Percentiles rank a stretch among this genome's conserved stretches.
phyloP scores from a whole-genome alignment of 2,329 filamentous ascomycete species.

The Didymella lethalis region DNA sequence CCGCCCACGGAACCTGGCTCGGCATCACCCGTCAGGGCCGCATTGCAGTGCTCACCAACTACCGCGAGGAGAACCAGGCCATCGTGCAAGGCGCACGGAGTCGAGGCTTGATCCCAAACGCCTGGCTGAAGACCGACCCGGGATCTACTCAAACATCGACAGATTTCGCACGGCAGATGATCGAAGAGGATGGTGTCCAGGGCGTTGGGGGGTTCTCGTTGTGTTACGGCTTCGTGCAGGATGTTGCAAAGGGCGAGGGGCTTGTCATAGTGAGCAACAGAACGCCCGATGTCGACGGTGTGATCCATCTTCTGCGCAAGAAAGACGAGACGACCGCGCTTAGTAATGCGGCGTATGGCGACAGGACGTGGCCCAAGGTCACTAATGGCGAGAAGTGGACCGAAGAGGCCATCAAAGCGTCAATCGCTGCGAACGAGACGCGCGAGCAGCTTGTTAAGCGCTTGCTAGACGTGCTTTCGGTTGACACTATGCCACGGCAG shows the following conservation, averaged over 20 bases:
- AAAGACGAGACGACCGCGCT: conserved; percentile 64
- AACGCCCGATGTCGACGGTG: conserved; percentile 59
- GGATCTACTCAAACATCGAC: conserved; percentile 52
- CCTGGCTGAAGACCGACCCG: conserved; percentile 60
- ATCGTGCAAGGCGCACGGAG: conserved; percentile 58
- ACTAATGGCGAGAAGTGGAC: conserved; percentile 64
- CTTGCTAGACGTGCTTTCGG: conserved; percentile 61
- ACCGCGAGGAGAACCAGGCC: conserved; percentile 60
- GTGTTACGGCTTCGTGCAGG: conserved; percentile 64
- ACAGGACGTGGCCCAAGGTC: conserved; percentile 69
- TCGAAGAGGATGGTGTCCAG: conserved; percentile 63
- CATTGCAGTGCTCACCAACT: conserved; percentile 70
- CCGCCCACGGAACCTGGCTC: conserved; percentile 70
- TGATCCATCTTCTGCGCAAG: conserved; percentile 60
- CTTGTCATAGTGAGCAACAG: conserved; percentile 70
- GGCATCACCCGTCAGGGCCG: conserved; percentile 68
- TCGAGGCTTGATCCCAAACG: conserved; percentile 67
- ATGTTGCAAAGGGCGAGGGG: conserved; percentile 49
- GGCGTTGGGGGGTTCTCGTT: conserved; percentile 70
- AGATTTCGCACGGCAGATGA: conserved; percentile 62
- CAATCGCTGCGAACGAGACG: conserved; percentile 52
- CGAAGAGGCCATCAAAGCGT: conserved; percentile 57
- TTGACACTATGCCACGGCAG: conserved; percentile 63
- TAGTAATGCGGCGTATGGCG: conserved; percentile 68
- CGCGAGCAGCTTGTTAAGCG: conserved; percentile 61